These are phyloP conservation scores for Kentomonas sorsogonicus DNA, from an alignment of 208 protist species.

Conservation along the genomic window DNA sequence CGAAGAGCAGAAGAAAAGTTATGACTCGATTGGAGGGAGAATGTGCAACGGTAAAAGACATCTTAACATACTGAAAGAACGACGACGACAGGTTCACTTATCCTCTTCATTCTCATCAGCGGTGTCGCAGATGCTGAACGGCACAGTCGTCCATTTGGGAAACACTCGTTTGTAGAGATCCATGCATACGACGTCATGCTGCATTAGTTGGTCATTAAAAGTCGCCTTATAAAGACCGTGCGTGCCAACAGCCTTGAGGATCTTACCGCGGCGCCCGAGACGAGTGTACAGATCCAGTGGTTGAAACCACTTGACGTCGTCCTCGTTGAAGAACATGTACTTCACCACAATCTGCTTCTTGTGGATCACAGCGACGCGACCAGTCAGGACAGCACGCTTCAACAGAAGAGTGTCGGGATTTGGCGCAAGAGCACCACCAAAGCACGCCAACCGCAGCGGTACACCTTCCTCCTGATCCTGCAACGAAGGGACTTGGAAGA, in stretches of 20 bases:
- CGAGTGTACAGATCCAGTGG: slow-evolving; percentile 96
- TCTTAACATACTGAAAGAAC: too few relatives aligned
- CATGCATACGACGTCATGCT: slow-evolving; percentile 97
- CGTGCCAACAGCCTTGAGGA: slow-evolving; percentile 94
- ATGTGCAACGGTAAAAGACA: too few relatives aligned
- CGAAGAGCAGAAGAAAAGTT: too few relatives aligned
- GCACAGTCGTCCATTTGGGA: slow-evolving; percentile 88
- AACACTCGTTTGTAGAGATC: slow-evolving; percentile 97
- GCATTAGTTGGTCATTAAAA: slow-evolving; percentile 92
- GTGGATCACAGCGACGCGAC: slow-evolving; percentile 83
- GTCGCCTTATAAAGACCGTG: slow-evolving; percentile 96
- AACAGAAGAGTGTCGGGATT: slow-evolving; percentile 81
- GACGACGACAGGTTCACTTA: too few relatives aligned
- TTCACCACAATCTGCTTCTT: slow-evolving; percentile 93
- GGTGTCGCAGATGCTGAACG: slow-evolving; percentile 50
- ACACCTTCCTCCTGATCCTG: slow-evolving; percentile 74
- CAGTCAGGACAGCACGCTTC: slow-evolving; percentile 71
- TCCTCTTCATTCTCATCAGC: slow-evolving; percentile 30
- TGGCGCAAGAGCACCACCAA: slow-evolving; percentile 67
- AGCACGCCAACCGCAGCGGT: slow-evolving; percentile 66
- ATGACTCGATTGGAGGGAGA: too few relatives aligned
- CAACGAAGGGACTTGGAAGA: slow-evolving; percentile 82
- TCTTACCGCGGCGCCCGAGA: slow-evolving; percentile 91
- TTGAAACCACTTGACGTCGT: slow-evolving; percentile 97
- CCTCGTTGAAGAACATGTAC: slow-evolving; percentile 94